Percentiles rank a stretch among this genome's conserved stretches.
Evolutionary conservation across 2,329 filamentous ascomycete genomes (phyloP).

Genomic region (Gaeumannomyces tritici): DNA sequence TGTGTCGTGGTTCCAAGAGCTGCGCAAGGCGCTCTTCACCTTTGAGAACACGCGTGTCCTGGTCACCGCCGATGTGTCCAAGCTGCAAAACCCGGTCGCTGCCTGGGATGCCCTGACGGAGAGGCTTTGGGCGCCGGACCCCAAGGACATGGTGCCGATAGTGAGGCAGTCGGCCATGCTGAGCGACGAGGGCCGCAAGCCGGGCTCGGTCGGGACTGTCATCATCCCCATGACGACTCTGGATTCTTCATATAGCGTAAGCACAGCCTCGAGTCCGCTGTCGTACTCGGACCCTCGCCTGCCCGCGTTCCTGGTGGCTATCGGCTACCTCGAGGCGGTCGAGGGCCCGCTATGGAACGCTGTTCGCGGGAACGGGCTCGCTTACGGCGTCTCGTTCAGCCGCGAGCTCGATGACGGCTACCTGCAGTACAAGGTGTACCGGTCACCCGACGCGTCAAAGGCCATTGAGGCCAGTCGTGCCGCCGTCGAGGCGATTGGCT

Average conservation of each 20-base stretch:
- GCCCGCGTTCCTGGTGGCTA: constrained; percentile 77
- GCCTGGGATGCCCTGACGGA: constrained; percentile 62
- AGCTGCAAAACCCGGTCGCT: constrained; percentile 64
- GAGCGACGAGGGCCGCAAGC: constrained; percentile 62
- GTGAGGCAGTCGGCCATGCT: constrained; percentile 62
- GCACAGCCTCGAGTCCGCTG: constrained; percentile 63
- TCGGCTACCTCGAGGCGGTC: constrained; percentile 83
- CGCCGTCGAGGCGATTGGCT: constrained; percentile 65
- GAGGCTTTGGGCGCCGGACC: constrained; percentile 31
- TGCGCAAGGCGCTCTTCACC: constrained; percentile 68
- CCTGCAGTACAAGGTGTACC: constrained; percentile 78
- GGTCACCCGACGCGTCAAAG: constrained; percentile 80
- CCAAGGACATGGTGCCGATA: constrained; percentile 56
- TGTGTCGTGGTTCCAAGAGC: constrained; percentile 64
- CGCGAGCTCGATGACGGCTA: constrained; percentile 71
- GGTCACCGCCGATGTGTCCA: constrained; percentile 70
- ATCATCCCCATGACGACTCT: constrained; percentile 86
- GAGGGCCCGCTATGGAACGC: constrained; percentile 93
- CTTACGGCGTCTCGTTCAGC: constrained; percentile 77
- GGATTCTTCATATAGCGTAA: constrained; percentile 81
- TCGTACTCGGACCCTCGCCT: constrained; percentile 69
- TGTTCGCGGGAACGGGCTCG: constrained; percentile 84
- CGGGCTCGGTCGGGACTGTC: constrained; percentile 64
- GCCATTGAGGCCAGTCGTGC: constrained; percentile 70
- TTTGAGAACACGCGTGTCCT: constrained; percentile 80